Percentiles rank a stretch among this genome's conserved stretches.
These are phyloP conservation scores for Aegle marmelos DNA, from an alignment of 345 rosid species.

Conservation along the genomic window DNA sequence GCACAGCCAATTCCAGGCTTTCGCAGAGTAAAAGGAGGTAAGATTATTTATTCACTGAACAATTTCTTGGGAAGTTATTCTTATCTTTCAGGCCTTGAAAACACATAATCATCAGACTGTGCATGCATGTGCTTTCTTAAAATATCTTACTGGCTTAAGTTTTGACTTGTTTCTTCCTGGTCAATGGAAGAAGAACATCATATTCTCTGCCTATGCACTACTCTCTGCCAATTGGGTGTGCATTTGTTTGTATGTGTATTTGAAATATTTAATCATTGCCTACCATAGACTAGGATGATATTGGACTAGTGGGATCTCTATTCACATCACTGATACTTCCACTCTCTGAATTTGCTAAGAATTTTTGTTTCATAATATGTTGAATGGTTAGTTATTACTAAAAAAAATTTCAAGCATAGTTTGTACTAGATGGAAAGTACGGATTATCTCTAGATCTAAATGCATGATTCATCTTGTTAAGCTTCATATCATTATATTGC, in stretches of 20 bases:
- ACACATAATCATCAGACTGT: not conserved
- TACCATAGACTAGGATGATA: not conserved
- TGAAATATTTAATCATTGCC: not conserved
- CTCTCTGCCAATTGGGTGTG: not conserved
- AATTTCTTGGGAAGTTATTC: not conserved
- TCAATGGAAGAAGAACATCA: not conserved
- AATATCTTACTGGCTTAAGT: not conserved
- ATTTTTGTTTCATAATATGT: not conserved
- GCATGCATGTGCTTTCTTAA: not conserved
- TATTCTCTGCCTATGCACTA: not conserved
- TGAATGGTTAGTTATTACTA: not conserved
- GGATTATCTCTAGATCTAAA: not conserved
- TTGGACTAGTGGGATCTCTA: not conserved
- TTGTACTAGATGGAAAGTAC: not conserved
- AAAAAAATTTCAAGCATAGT: not conserved
- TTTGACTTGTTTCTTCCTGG: conserved; percentile 1
- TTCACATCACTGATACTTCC: not conserved
- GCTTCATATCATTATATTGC: not conserved
- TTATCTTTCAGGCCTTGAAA: not conserved
- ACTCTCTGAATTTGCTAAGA: not conserved
- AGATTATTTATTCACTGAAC: not conserved
- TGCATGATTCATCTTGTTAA: not conserved
- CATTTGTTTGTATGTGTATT: not conserved
- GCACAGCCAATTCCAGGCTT: conserved; percentile 98
- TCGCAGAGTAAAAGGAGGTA: conserved; percentile 95